Base-by-base conservation (phyloP, 345 rosid species). In the Linum trigynum region DNA sequence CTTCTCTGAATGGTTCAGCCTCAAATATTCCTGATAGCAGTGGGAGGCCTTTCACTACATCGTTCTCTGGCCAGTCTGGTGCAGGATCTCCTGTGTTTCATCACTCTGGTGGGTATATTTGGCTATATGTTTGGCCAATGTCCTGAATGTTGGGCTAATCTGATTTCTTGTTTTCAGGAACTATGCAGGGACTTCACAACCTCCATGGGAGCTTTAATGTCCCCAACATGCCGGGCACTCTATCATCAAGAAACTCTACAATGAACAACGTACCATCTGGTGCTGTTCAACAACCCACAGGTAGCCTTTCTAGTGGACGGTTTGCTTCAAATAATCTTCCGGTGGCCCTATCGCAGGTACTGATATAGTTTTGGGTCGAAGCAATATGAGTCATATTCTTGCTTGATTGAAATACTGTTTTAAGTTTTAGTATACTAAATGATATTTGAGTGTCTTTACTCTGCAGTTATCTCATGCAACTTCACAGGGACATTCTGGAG, bases 21-120 rank as follows among this genome's bases (percentile, higher is more conserved):
- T 88, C 99, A 32, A 94, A 90, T 84, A 80, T 94, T 75, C 89
- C 82, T 69, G 99, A 94, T 61, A 56, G 65, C 36, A 82, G 86
- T 0, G 97, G 84, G 53, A 84, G 95, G 53, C 83, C 95, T 61
- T 94, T 86, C 73, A 57, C 87, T 3, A 53, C 91, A 74, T 94
- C 97, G 57, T 94, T 85, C 79, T 86, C 99, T 67, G 92, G 89
- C 73, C 99, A 88, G 75, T 85, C 96, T 75, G 98, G 97, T 69
- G 94, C 84, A 5, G 92, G 85, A 2, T 87, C 98, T 60, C 92
- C 98, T 58, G 82, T 78, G 76, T 88, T 79, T 72, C 94, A 84
- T 85, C 94, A 87, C 71, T 72, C 70, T 40, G 96, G 91, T 88
- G 76, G 59, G 83, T 75, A 53, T n/a, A 48, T 67, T 69, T 62